These are phyloP conservation scores for Acanthamoeba quina DNA, from an alignment of 208 protist species.

Conservation along the genomic window DNA sequence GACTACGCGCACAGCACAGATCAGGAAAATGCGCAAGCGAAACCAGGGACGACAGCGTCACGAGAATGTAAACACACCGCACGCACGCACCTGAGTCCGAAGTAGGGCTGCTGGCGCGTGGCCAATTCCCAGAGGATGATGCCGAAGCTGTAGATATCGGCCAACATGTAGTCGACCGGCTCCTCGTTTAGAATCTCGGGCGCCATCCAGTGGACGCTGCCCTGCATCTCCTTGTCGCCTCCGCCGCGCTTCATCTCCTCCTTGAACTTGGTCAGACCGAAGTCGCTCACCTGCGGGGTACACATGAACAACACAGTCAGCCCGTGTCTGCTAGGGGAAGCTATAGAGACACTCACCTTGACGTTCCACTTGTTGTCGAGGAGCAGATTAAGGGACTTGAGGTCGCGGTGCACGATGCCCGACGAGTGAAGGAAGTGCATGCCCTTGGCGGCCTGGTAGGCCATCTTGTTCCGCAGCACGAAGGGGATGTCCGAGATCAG, in stretches of 20 bases:
- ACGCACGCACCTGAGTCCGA: not conserved
- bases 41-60: no score
- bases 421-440: slow-evolving; percentile 69
- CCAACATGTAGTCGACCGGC: not conserved
- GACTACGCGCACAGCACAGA: not conserved
- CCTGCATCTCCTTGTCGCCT: not conserved
- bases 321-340: not conserved
- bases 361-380: slow-evolving; percentile 70
- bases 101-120: slow-evolving; percentile 33
- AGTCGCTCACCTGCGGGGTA: slow-evolving; percentile 42
- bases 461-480: slow-evolving; percentile 47
- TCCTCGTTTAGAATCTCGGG: slow-evolving; percentile 24
- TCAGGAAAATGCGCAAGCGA: not conserved
- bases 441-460: slow-evolving; percentile 64
- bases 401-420: slow-evolving; percentile 64
- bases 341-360: not conserved
- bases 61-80: not conserved
- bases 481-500: slow-evolving; percentile 26
- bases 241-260: slow-evolving; percentile 9
- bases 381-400: slow-evolving; percentile 68
- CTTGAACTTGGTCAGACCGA: slow-evolving; percentile 52
- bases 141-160: slow-evolving; percentile 26
- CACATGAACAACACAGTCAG: no score
- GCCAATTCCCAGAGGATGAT: slow-evolving; percentile 65
- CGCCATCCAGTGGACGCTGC: slow-evolving; percentile 59